Percentiles rank a stretch among this genome's conserved stretches.
Evolutionary conservation across 2,329 filamentous ascomycete species (phyloP).

Genomic region (Corynespora cassiicola): DNA sequence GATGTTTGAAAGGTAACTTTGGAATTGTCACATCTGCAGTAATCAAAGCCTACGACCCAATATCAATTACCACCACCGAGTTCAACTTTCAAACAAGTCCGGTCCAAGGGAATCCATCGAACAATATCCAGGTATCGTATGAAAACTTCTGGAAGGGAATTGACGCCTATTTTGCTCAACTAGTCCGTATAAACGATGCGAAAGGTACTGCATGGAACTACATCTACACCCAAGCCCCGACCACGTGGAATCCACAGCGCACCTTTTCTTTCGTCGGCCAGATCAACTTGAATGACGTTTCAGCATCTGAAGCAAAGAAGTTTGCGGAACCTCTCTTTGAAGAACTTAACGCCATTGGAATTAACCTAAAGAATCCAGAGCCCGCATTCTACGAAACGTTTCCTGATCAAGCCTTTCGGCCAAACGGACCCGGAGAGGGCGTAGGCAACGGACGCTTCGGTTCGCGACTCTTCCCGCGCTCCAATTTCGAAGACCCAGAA

Average conservation of each 20-base stretch:
- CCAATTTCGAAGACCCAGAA: slow-evolving; percentile 26
- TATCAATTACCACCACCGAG: slow-evolving; percentile 31
- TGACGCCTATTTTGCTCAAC: slow-evolving; percentile 25
- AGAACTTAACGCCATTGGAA: slow-evolving; percentile 22
- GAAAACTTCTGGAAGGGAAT: slow-evolving; percentile 36
- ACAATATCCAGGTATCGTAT: slow-evolving; percentile 19
- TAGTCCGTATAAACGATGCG: slow-evolving; percentile 28
- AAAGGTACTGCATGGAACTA: slow-evolving; percentile 33
- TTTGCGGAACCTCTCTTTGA: slow-evolving; percentile 28
- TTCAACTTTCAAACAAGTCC: slow-evolving; percentile 31
- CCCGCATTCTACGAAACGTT: slow-evolving; percentile 25
- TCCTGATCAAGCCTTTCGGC: slow-evolving; percentile 20
- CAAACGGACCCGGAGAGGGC: slow-evolving; percentile 23
- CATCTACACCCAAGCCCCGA: slow-evolving; percentile 18
- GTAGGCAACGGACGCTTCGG: slow-evolving; percentile 26
- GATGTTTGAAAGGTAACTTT: slow-evolving; percentile 31
- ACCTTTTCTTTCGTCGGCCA: slow-evolving; percentile 22
- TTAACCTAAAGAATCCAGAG: slow-evolving; percentile 21
- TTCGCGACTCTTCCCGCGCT: slow-evolving; percentile 40
- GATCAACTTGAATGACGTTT: slow-evolving; percentile 25
- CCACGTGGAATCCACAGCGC: slow-evolving; percentile 8
- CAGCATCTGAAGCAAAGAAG: slow-evolving; percentile 17
- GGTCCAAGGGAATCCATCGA: slow-evolving; percentile 21
- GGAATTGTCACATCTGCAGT: slow-evolving; percentile 35
- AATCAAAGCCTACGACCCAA: slow-evolving; percentile 32